These are phyloP conservation scores for Tieghemostelium lacteum DNA, from an alignment of 78 protist species.

Conservation along the genomic window DNA sequence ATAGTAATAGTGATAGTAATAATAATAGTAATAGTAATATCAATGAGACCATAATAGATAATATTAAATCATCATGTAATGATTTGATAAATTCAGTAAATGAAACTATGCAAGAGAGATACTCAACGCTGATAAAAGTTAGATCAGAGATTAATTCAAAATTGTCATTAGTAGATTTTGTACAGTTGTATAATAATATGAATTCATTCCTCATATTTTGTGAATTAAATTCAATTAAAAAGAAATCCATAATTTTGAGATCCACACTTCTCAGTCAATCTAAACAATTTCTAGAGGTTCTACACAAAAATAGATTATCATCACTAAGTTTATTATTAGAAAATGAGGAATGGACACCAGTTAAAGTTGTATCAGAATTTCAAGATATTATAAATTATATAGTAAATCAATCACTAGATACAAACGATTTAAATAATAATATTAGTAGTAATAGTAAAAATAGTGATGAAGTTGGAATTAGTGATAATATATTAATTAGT, in stretches of 20 bases:
- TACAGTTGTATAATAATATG: constrained; percentile 33
- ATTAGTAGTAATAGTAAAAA: not conserved
- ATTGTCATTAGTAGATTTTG: constrained; percentile 69
- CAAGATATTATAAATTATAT: constrained; percentile 29
- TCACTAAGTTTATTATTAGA: constrained; percentile 34
- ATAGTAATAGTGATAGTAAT: not conserved
- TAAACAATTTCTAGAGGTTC: constrained; percentile 29
- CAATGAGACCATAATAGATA: not conserved
- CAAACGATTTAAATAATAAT: not conserved
- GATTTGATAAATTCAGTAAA: constrained; percentile 5
- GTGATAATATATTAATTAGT: constrained; percentile 29
- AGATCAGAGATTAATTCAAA: constrained; percentile 60
- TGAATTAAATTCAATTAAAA: constrained; percentile 22
- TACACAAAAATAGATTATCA: constrained; percentile 50
- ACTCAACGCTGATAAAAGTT: constrained; percentile 44
- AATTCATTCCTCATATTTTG: constrained; percentile 41
- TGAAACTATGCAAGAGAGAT: constrained; percentile 68
- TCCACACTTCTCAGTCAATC: constrained; percentile 18
- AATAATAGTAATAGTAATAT: not conserved
- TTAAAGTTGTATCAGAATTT: constrained; percentile 50
- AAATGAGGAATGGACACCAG: constrained; percentile 71
- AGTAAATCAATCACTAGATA: constrained; percentile 13
- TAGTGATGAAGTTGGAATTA: not conserved
- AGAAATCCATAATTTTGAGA: constrained; percentile 15
- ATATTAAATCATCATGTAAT: constrained; percentile 17